Percentiles rank a stretch among this genome's conserved stretches.
phyloP scores from a whole-genome alignment of 106 monocot genomes.

The Acorus calamus region DNA sequence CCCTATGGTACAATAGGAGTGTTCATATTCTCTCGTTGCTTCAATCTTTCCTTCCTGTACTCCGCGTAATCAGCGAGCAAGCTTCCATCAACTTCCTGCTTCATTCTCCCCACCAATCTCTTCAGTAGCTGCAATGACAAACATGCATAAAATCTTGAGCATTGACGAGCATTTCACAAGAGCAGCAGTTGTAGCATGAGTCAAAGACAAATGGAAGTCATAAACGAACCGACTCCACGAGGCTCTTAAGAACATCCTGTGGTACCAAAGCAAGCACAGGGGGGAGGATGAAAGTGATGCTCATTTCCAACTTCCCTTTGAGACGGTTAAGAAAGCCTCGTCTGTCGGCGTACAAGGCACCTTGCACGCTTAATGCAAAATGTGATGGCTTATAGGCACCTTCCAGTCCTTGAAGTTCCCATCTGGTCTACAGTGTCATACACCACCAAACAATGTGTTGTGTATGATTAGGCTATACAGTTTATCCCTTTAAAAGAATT shows the following conservation, averaged over 20 bases:
- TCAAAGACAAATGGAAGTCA: no score
- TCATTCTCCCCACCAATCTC: conserved; percentile 56
- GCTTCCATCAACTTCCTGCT: conserved; percentile 49
- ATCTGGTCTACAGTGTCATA: conserved; percentile 39
- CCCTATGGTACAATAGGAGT: no score
- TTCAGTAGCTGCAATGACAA: conserved; percentile 37
- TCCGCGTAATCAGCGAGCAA: conserved; percentile 42
- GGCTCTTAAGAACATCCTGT: conserved; percentile 26
- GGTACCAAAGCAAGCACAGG: conserved; percentile 45
- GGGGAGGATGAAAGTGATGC: conserved; percentile 48
- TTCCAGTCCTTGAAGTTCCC: conserved; percentile 78
- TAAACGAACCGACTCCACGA: conserved; percentile 40
- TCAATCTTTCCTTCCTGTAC: conserved; percentile 40
- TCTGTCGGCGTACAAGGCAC: conserved; percentile 35
- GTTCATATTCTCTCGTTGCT: neutral
- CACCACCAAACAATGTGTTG: no score
- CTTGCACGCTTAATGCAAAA: conserved; percentile 47
- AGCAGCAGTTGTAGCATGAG: no score
- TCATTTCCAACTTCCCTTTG: conserved; percentile 54
- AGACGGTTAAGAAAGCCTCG: conserved; percentile 23
- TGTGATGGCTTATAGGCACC: conserved; percentile 29
- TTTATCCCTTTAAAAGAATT: no score
- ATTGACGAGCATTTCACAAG: no score
- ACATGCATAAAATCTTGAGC: neutral
- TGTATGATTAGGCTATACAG: no score